Conservation (phyloP, 1,284 basidiomycete species). For the Wallemia mellicola region DNA sequence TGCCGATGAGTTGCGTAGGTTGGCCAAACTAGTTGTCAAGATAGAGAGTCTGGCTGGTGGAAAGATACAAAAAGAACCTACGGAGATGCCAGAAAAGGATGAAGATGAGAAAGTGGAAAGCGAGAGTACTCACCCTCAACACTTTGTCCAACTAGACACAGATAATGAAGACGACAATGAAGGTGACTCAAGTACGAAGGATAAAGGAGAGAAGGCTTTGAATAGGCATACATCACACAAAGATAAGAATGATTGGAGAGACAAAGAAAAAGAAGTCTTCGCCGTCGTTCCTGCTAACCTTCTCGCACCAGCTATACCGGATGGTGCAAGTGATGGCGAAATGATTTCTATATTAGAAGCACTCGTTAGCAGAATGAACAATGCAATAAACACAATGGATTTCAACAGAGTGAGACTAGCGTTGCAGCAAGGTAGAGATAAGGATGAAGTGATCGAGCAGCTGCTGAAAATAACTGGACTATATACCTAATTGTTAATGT, state of each 20-base stretch:
- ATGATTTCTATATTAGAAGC: constrained; percentile 37
- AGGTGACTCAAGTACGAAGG: neutral
- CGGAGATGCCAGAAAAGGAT: constrained; percentile 12
- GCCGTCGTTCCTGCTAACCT: constrained; percentile 30
- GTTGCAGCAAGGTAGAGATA: neutral
- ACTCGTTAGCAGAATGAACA: constrained; percentile 8
- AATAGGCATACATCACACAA: too few species aligned
- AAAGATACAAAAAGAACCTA: constrained; percentile 27
- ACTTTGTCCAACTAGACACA: constrained; percentile 2
- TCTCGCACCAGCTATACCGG: constrained; percentile 38
- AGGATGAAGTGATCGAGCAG: neutral
- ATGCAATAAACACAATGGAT: neutral
- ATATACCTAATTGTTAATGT: neutral
- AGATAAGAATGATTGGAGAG: constrained; percentile 2
- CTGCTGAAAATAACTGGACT: neutral
- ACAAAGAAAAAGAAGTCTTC: constrained; percentile 2
- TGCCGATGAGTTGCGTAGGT: constrained; percentile 42
- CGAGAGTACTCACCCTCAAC: constrained; percentile 9
- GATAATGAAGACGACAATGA: neutral
- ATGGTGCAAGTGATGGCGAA: constrained; percentile 45
- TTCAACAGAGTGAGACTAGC: neutral
- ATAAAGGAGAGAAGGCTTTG: constrained; percentile 3
- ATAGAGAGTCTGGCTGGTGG: constrained; percentile 48
- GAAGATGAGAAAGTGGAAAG: constrained; percentile 7
- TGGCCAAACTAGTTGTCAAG: constrained; percentile 46